Conservation (phyloP, 768 basidiomycete genomes). For the Naganishia randhawae region DNA sequence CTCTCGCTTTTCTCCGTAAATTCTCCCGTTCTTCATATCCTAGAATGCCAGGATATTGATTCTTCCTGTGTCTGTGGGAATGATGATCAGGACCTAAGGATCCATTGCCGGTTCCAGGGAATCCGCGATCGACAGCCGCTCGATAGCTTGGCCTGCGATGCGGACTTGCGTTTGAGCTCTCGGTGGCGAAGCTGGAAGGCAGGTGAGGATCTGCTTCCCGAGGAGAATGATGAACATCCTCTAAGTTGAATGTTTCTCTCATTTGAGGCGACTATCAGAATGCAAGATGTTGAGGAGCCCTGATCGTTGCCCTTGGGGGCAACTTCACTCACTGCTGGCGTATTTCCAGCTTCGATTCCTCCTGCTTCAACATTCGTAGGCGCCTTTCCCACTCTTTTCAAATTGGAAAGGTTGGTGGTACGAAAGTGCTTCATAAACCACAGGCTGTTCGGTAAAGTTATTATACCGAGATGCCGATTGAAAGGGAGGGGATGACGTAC, state of each 20-base stretch:
- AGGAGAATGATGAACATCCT: neutral
- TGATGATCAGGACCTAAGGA: neutral
- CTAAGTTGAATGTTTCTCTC: neutral
- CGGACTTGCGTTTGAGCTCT: neutral
- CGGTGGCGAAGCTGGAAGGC: neutral
- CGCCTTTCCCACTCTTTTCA: neutral
- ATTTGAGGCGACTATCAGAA: neutral
- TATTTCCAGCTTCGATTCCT: neutral
- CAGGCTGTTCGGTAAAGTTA: neutral
- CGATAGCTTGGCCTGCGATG: neutral
- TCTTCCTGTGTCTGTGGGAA: neutral
- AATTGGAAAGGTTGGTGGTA: neutral
- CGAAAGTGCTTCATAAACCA: conserved; percentile 1
- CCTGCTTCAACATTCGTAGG: neutral
- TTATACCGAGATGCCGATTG: neutral
- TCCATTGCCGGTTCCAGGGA: neutral
- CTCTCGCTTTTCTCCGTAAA: neutral
- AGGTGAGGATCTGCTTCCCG: neutral
- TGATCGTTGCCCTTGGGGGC: neutral
- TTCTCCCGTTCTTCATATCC: conserved; percentile 5
- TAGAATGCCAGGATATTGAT: neutral
- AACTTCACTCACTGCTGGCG: neutral
- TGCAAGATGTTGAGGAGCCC: neutral
- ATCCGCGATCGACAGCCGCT: neutral
- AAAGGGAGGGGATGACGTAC: neutral